Evolutionary conservation across 164 flowering plant genomes (phyloP), one percentile per base, ranked within the genome.

Genomic region (Warburgia ugandensis): DNA sequence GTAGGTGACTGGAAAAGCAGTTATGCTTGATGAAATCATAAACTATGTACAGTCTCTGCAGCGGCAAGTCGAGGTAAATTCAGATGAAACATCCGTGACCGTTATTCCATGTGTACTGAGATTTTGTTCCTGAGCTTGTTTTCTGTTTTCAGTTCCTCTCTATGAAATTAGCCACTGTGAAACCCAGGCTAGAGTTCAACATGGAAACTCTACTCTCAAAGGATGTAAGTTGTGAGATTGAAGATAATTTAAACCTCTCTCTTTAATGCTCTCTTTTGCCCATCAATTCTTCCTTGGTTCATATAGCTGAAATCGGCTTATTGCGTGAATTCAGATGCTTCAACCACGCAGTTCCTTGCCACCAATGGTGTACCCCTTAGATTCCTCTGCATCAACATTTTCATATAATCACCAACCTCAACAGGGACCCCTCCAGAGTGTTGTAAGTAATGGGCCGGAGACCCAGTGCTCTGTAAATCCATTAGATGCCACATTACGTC

Each of bases 11-110:
- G 98, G 98, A 11, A 91, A 91, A 68, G 98, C 98, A 31, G 77
- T 87, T 13, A 90, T 90, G 97, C 79, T 90, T 2, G 97, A 90
- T 54, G 97, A 90, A 54, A 90, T 90, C 47, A 90, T 90, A 31
- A 90, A 90, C 66, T 90, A 90, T 52, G 97, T 90, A 25, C 97
- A 86, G 65, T 86, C 97, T 9, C 67, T 90, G 66, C 97, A 90
- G 55, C 75, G 89, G 9, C 98, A 91, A 53, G 98, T 91, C 39
- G 99, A 92, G 95, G 97, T 89, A 72, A 61, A 48, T 54, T 55
- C 3, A 1, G 14, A 44, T 22, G 2, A 14, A 16, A 21, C 26
- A 25, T 20, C 41, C 14, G 5, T 4, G n/a, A n/a, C 4, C 1
- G 16, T 4, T 14, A 37, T 37, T 37, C 41, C 9, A 20, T 37